Conservation (phyloP, 148 eudicot species). For the Nepenthes gracilis region DNA sequence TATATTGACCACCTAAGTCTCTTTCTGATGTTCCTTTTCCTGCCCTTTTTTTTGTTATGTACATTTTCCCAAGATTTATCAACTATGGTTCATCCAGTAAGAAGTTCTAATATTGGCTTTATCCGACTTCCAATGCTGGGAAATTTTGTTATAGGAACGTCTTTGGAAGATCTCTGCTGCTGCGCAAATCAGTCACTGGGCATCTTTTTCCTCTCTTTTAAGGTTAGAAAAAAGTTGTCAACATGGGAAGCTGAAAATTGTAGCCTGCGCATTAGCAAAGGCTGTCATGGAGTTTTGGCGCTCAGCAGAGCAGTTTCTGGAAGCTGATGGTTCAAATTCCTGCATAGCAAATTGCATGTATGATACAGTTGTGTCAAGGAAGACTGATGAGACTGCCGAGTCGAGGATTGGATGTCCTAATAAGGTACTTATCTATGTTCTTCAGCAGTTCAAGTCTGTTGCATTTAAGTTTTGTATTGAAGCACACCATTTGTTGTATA, state of each 20-base stretch:
- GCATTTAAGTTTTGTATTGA: no score
- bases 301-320: constrained; percentile 35
- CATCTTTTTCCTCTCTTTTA: constrained; percentile 40
- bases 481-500: no score
- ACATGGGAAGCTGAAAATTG: constrained; percentile 35
- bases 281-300: constrained; percentile 87
- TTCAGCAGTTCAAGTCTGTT: neutral
- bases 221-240: constrained; percentile 45
- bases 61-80: no score
- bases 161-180: constrained; percentile 86
- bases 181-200: constrained; percentile 54
- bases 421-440: constrained; percentile 14
- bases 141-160: constrained; percentile 50
- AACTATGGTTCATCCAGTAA: no score
- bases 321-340: constrained; percentile 12
- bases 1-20: neutral
- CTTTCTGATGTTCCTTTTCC: neutral
- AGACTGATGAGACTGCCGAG: constrained; percentile 8
- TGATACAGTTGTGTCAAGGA: constrained; percentile 12
- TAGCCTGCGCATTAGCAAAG: constrained; percentile 55
- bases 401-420: constrained; percentile 6
- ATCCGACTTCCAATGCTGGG: no score
- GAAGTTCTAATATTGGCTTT: no score
- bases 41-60: neutral
- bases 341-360: constrained; percentile 9